Conservation (phyloP, 208 protist species). For the Trypanosoma brucei region DNA sequence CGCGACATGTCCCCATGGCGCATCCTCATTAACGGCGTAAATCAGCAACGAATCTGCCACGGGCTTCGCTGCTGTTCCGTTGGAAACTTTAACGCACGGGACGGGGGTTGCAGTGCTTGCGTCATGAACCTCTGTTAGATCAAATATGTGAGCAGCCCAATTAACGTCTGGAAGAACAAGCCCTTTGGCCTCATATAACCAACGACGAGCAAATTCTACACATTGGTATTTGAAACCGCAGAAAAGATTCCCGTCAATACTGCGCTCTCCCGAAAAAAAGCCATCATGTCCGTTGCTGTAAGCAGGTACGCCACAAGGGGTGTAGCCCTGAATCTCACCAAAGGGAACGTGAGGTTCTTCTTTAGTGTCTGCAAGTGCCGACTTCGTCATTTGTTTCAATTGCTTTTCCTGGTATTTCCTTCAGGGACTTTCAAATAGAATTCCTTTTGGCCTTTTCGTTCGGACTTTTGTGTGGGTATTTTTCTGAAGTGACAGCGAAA, state of each 20-base stretch:
- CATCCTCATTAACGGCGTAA: constrained; percentile 50
- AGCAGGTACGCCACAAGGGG: constrained; percentile 69
- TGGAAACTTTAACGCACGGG: constrained; percentile 42
- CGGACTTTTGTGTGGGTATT: too few species aligned
- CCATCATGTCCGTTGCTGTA: constrained; percentile 87
- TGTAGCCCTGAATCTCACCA: constrained; percentile 69
- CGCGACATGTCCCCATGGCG: constrained; percentile 67
- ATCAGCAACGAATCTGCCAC: constrained; percentile 75
- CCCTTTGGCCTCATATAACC: constrained; percentile 73
- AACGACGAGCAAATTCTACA: constrained; percentile 86
- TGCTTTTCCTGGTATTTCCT: background rate
- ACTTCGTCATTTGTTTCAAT: background rate
- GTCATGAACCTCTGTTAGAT: constrained; percentile 57
- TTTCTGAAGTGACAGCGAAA: too few species aligned
- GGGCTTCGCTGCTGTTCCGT: constrained; percentile 55
- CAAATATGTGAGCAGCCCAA: constrained; percentile 79
- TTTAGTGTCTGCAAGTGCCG: background rate
- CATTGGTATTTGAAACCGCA: constrained; percentile 90
- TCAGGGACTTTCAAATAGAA: too few species aligned
- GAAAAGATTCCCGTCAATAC: constrained; percentile 67
- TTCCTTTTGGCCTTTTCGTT: too few species aligned
- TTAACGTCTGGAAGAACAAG: constrained; percentile 78
- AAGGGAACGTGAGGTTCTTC: constrained; percentile 36
- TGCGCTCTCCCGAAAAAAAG: constrained; percentile 85
- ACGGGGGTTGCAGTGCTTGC: constrained; percentile 51